Base-by-base conservation (phyloP, 2,329 filamentous ascomycete genomes). In the Blastomyces gilchristii region DNA sequence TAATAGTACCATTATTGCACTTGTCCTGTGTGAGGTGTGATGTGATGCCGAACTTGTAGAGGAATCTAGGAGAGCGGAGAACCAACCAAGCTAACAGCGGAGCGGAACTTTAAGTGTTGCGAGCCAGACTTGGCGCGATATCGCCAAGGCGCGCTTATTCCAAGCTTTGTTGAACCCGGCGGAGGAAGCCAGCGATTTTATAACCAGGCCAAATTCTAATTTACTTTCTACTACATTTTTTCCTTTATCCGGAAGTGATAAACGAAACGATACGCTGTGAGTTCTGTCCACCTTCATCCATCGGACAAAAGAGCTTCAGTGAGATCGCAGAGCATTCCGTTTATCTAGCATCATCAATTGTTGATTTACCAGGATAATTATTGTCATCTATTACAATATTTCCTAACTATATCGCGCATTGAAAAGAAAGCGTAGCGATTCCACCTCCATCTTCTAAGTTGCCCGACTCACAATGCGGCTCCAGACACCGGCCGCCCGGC, bases 401-500 rank as follows among this genome's bases (percentile, higher is more conserved):
- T 39, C 41, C 34, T 22, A 57, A 39, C 22, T 41, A 22, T 11
- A 4, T 14, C n/a, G 5, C 53, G 16, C 34, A 31, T 56, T 16
- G 9, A 25, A 11, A 39, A 41, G 2, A 18, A 37, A 9, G 34
- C 2, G 22, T 8, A 54, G 28, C 28, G 8, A 37, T 12, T 41
- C 3, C 56, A n/a, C 52, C 49, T 39, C 43, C n/a, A 39, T 14
- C 34, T 12, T 41, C 31, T 25, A 54, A n/a, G 3, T 53, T 28
- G 16, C 31, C n/a, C 4, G n/a, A 47, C n/a, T 56, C 37, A 61
- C 47, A 16, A 77, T 77, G 75, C 71, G 75, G 57, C 64, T 75
- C 22, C 22, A 50, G 47, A 25, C 22, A 12, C 77, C 77, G 63
- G 78, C 77, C 0, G 63, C 71, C 43, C 75, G 78, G 61, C 73